Conservation (phyloP, 306 rosid genomes). For the Dicorynia guianensis region DNA sequence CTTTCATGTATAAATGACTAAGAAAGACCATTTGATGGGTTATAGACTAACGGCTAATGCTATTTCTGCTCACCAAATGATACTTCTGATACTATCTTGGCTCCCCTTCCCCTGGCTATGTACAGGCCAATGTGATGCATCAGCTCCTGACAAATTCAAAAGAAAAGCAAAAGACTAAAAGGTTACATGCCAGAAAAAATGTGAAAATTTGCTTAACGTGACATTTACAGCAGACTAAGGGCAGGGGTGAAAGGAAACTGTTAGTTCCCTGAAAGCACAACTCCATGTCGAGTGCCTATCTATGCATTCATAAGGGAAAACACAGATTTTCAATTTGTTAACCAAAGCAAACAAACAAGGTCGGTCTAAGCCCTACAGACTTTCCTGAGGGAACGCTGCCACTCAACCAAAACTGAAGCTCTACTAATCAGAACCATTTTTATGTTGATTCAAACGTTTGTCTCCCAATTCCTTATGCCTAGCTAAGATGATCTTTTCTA, state of each 20-base stretch:
- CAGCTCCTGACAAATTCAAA: conserved; percentile 55
- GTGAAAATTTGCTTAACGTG: background rate
- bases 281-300: background rate
- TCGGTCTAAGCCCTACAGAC: background rate
- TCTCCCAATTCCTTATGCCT: conserved; percentile 2
- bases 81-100: conserved; percentile 81
- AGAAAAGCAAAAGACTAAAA: background rate
- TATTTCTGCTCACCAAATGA: conserved; percentile 45
- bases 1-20: no score
- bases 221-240: background rate
- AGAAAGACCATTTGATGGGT: no score
- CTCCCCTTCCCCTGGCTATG: conserved; percentile 87
- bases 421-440: background rate
- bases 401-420: background rate
- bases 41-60: background rate
- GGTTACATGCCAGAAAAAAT: background rate
- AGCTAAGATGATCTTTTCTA: background rate
- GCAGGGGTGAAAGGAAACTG: background rate
- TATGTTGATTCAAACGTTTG: background rate
- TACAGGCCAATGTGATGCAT: conserved; percentile 95
- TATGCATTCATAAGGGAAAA: background rate
- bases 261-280: background rate
- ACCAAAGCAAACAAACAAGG: background rate
- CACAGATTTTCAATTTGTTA: background rate
- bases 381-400: background rate